phyloP scores from a whole-genome alignment of 768 basidiomycete genomes.

The Rhizopogon rudus region DNA sequence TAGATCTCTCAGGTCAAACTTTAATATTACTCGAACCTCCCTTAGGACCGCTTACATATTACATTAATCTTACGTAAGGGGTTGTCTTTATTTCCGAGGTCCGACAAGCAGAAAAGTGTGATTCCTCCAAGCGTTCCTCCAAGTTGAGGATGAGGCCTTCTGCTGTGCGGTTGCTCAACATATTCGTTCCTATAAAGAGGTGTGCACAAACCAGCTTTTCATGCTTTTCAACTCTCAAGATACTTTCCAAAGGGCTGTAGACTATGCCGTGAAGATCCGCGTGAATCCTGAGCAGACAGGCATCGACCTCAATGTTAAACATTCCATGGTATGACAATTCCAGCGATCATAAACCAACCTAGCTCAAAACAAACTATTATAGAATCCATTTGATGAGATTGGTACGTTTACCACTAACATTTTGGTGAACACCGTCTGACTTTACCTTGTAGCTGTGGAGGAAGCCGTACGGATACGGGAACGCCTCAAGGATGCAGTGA shows the following conservation, averaged over 20 bases:
- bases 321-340: slow-evolving; percentile 79
- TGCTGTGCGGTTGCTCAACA: slow-evolving; percentile 67
- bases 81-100: not conserved
- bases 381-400: slow-evolving; percentile 99
- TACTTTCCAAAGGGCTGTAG: slow-evolving; percentile 64
- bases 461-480: slow-evolving; percentile 96
- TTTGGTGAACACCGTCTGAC: not conserved
- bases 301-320: slow-evolving; percentile 95
- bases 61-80: too few species aligned
- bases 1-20: too few species aligned
- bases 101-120: not conserved
- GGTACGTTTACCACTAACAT: slow-evolving; percentile 41
- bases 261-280: slow-evolving; percentile 98
- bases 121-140: not conserved
- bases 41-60: too few species aligned
- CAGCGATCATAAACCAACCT: not conserved
- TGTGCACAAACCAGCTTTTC: slow-evolving; percentile 24
- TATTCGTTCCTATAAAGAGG: slow-evolving; percentile 94
- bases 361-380: slow-evolving; percentile 1
- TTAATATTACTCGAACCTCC: too few species aligned
- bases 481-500: slow-evolving; percentile 66
- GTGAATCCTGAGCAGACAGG: slow-evolving; percentile 94
- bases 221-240: not conserved
- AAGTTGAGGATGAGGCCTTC: slow-evolving; percentile 65
- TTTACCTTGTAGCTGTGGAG: slow-evolving; percentile 68